Evolutionary conservation across 2,329 filamentous ascomycete genomes (phyloP).

Genomic region (Trichoderma sp.): DNA sequence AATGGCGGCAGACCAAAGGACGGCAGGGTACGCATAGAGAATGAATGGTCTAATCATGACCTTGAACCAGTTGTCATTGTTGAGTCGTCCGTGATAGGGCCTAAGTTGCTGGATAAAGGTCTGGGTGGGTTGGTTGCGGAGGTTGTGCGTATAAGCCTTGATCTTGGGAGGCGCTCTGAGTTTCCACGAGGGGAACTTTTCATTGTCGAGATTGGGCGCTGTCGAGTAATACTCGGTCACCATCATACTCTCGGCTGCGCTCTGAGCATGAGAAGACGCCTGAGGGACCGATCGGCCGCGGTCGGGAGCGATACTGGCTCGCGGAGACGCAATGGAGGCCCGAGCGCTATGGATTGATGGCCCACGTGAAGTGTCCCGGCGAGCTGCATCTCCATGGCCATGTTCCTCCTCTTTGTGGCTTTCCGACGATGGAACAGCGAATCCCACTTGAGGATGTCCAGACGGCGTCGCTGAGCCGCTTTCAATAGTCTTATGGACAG

Average conservation of each 20-base stretch:
- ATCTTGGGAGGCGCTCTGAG: conserved; percentile 35
- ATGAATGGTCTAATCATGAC: conserved; percentile 79
- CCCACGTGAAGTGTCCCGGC: neutral
- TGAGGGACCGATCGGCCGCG: neutral
- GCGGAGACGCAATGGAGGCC: neutral
- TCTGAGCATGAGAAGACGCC: conserved; percentile 9
- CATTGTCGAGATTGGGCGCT: conserved; percentile 40
- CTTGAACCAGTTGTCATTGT: conserved; percentile 73
- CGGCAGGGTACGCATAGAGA: conserved; percentile 80
- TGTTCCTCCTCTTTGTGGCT: neutral
- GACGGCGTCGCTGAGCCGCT: neutral
- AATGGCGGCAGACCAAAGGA: conserved; percentile 82
- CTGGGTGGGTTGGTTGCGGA: conserved; percentile 64
- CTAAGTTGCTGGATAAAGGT: conserved; percentile 73
- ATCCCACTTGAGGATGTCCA: neutral
- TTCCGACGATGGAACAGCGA: neutral
- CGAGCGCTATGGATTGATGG: neutral
- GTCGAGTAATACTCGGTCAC: conserved; percentile 28
- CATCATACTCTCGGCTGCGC: conserved; percentile 23
- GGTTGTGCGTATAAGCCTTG: conserved; percentile 65
- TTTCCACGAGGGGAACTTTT: conserved; percentile 40
- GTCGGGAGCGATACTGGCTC: neutral
- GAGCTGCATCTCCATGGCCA: neutral
- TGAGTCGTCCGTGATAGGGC: conserved; percentile 75
- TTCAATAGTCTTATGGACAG: neutral